Evolutionary conservation across 1,139 yeast species (phyloP), one percentile per base, ranked within the genome.

Genomic region (Protomyces macrosporus): DNA sequence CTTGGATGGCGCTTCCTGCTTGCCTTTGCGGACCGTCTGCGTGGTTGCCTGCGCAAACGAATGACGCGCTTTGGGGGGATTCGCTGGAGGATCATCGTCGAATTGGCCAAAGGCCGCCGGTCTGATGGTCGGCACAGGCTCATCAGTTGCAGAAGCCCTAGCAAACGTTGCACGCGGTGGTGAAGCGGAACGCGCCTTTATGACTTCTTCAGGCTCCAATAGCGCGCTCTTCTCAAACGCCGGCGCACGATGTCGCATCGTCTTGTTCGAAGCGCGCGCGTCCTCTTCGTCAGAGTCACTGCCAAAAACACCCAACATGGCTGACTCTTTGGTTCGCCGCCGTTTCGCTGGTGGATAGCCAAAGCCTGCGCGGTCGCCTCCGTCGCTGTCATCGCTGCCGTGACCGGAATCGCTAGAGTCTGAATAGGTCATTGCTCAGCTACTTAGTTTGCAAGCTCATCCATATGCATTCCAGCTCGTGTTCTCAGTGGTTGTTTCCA

Each of bases 241-340:
- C 4, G 48, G 48, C 48, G 48, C 48, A 23, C 16, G n/a, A 16
- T 70, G 55, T 54, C 69, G 56, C 30, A 65, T 53, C 54, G 65
- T 65, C 12, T 40, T 45, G 37, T 35, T 33, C 16, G 58, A 6
- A 33, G 57, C 42, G 40, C 32, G 23, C 12, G 37, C 7, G 7
- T 14, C n/a, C 42, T 55, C 60, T 9, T 65, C 68, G 12, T 60
- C 65, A 14, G 68, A 70, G 6, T 63, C 67, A 3, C 64, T 68
- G 9, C 63, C 68, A 37, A 67, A 67, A n/a, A 67, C 50, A 7
- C 69, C 69, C 6, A 66, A 53, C 66, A 66, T 65, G 5, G 53
- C 63, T 5, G 59, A 37, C 42, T 66, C 68, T 54, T 64, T 65
- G 7, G 45, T 61, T n/a, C 52, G 55, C 39, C 53, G 40, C 39